Percentiles rank a stretch among this genome's conserved stretches.
Conservation (phyloP, 306 rosid species). For the Ziziphus jujuba region DNA sequence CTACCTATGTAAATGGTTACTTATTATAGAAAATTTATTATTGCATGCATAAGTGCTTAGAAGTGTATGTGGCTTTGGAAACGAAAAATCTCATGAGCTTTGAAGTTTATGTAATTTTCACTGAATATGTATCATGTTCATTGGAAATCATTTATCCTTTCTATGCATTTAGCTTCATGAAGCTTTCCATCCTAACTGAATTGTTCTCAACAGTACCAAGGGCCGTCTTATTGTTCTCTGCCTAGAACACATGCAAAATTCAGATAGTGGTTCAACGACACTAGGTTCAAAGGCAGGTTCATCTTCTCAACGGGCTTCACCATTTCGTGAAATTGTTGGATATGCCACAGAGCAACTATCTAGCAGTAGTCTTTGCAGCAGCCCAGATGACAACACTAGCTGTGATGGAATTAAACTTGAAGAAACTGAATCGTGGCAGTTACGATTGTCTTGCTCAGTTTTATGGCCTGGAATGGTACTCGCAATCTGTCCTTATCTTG, state of each 20-base stretch:
- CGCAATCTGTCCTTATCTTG: slow-evolving; percentile 87
- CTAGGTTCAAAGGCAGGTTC: slow-evolving; percentile 74
- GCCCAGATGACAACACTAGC: slow-evolving; percentile 73
- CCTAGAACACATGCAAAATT: slow-evolving; percentile 83
- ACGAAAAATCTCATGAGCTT: too few species aligned
- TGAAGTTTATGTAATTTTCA: too few species aligned
- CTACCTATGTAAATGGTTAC: too few species aligned
- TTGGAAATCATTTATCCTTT: slow-evolving; percentile 2
- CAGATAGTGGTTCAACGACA: slow-evolving; percentile 90
- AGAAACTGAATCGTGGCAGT: slow-evolving; percentile 90
- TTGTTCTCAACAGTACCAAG: slow-evolving; percentile 60
- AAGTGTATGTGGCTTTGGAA: too few species aligned
- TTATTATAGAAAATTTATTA: too few species aligned
- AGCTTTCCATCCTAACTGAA: slow-evolving; percentile 30
- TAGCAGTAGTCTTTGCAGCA: slow-evolving; percentile 82
- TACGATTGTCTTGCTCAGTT: slow-evolving; percentile 60
- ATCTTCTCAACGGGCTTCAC: slow-evolving; percentile 72
- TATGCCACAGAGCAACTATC: slow-evolving; percentile 78
- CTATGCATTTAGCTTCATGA: slow-evolving; percentile 7
- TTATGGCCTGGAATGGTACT: slow-evolving; percentile 76
- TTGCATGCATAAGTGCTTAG: too few species aligned
- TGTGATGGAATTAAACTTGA: slow-evolving; percentile 85
- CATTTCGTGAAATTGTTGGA: slow-evolving; percentile 71
- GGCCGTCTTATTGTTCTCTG: slow-evolving; percentile 90
- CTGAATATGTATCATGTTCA: neutral